Conservation (phyloP, 1,139 yeast species). For the Taiozyma sp. region DNA sequence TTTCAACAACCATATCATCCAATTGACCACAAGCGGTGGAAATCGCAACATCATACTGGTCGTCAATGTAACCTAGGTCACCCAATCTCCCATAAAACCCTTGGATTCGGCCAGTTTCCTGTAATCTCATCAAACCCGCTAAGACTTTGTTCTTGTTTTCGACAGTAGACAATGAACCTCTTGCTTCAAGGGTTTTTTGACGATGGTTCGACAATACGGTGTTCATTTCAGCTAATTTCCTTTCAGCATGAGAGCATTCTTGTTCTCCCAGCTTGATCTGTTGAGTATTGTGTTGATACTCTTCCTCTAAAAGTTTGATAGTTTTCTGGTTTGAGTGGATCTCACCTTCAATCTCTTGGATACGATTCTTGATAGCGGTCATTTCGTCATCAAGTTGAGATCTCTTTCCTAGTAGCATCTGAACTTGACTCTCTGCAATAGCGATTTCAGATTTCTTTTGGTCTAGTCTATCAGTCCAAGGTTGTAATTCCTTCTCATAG, state of each 20-base stretch:
- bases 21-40: conserved; percentile 93
- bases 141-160: conserved; percentile 76
- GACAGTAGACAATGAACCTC: conserved; percentile 47
- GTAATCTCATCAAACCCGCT: conserved; percentile 61
- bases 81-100: conserved; percentile 93
- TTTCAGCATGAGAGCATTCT: conserved; percentile 48
- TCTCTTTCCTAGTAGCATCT: conserved; percentile 50
- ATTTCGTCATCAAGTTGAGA: conserved; percentile 41
- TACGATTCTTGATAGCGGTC: conserved; percentile 40
- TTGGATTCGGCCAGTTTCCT: conserved; percentile 74
- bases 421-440: conserved; percentile 61
- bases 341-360: conserved; percentile 44
- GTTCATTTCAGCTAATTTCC: conserved; percentile 48
- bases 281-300: conserved; percentile 41
- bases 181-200: conserved; percentile 64
- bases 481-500: conserved; percentile 67
- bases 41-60: conserved; percentile 84
- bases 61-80: conserved; percentile 84
- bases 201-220: conserved; percentile 49
- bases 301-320: conserved; percentile 37
- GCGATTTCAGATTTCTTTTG: conserved; percentile 63
- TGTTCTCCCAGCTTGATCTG: conserved; percentile 56
- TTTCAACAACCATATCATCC: conserved; percentile 91
- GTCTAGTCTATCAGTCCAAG: conserved; percentile 74
- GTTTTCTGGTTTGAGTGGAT: conserved; percentile 52